Evolutionary conservation across 192 early-diverging fungal species (phyloP).

Genomic region (Coemansia sp.): DNA sequence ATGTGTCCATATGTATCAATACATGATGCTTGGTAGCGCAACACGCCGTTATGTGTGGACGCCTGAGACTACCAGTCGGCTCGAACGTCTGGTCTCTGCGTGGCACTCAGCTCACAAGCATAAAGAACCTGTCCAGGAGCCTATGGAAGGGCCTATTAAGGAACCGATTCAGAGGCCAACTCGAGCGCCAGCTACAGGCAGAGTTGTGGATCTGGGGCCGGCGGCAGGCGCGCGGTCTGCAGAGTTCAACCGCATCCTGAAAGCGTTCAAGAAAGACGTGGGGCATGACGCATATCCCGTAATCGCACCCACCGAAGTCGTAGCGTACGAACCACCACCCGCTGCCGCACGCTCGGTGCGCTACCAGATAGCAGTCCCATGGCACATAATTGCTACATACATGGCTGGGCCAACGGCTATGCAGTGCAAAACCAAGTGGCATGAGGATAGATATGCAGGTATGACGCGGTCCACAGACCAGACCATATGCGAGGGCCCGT

Average conservation of each 20-base stretch:
- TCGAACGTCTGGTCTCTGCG: constrained; percentile 19
- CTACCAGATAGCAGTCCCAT: neutral
- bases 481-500: constrained; percentile 13
- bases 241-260: neutral
- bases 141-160: no score
- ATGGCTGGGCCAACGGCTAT: constrained; percentile 17
- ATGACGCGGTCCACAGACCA: neutral
- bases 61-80: constrained; percentile 6
- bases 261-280: neutral
- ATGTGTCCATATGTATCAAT: constrained; percentile 7
- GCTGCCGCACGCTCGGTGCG: no score
- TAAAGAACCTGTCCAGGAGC: no score
- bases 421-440: constrained; percentile 31
- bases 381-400: constrained; percentile 27
- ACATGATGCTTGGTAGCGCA: neutral
- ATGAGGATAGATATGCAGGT: neutral
- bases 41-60: constrained; percentile 14
- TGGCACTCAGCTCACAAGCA: neutral
- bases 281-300: neutral
- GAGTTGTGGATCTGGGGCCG: no score
- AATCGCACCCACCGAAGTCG: neutral
- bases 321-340: no score
- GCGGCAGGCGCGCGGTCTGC: no score
- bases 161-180: no score
- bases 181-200: no score